Evolutionary conservation across 2,329 filamentous ascomycete genomes (phyloP).

Genomic region (Myotisia sp.): DNA sequence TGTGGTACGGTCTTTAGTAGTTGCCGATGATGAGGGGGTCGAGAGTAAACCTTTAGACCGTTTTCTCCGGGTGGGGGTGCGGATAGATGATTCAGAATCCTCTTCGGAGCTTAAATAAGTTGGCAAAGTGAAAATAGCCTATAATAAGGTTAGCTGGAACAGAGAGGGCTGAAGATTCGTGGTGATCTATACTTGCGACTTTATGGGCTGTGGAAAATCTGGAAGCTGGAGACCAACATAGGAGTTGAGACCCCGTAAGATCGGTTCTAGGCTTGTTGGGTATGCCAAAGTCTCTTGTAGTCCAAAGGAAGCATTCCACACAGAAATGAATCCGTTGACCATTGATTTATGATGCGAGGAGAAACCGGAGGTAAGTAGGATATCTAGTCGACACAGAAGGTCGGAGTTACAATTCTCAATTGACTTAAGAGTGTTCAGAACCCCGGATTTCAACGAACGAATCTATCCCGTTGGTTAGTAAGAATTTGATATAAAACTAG

Average conservation of each 20-base stretch:
- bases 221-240: constrained; percentile 40
- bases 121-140: constrained; percentile 11
- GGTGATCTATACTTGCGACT: constrained; percentile 18
- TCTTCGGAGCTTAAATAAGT: constrained; percentile 37
- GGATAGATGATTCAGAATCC: constrained; percentile 29
- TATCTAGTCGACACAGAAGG: constrained; percentile 39
- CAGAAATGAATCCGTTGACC: constrained; percentile 38
- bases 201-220: constrained; percentile 28
- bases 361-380: constrained; percentile 40
- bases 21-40: background rate
- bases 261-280: constrained; percentile 47
- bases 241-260: constrained; percentile 47
- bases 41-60: constrained; percentile 6
- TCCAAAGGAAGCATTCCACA: constrained; percentile 61
- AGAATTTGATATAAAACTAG: background rate
- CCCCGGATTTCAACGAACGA: constrained; percentile 20
- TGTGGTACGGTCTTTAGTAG: background rate
- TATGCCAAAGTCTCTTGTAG: constrained; percentile 46
- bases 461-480: constrained; percentile 19
- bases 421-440: constrained; percentile 21
- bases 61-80: background rate
- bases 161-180: background rate
- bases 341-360: constrained; percentile 38
- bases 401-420: constrained; percentile 16
- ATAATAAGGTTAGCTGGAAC: constrained; percentile 5